These are phyloP conservation scores for Evernia prunastri DNA, from an alignment of 495 filamentous ascomycete species.

Conservation along the genomic window DNA sequence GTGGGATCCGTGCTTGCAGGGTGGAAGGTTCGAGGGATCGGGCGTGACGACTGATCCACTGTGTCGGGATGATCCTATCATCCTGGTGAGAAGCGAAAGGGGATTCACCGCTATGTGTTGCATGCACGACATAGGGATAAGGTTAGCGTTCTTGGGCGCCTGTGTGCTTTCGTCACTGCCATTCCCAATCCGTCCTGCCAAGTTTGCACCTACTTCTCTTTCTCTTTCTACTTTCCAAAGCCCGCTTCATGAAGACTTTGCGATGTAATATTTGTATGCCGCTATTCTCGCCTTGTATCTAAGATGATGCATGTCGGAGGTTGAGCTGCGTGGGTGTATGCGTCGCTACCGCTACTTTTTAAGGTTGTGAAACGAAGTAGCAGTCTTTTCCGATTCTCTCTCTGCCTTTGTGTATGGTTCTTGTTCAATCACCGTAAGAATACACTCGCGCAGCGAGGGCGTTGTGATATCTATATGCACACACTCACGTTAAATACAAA, in stretches of 20 bases:
- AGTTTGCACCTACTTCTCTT: background rate
- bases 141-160: background rate
- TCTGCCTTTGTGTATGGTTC: background rate
- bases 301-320: background rate
- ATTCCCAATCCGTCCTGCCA: background rate
- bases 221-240: background rate
- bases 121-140: conserved; percentile 1
- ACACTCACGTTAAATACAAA: conserved; percentile 2
- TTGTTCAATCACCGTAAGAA: background rate
- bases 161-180: background rate
- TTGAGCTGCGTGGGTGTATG: background rate
- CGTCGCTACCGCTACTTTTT: background rate
- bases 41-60: background rate
- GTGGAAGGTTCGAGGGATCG: background rate
- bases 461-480: conserved; percentile 1
- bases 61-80: background rate
- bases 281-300: background rate
- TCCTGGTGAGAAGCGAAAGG: background rate
- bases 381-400: background rate
- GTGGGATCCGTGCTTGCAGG: conserved; percentile 1
- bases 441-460: background rate
- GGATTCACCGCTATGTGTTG: background rate
- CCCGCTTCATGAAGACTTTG: background rate
- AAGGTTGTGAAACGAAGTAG: background rate
- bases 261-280: background rate